Percentiles rank a stretch among this genome's conserved stretches.
Evolutionary conservation across 2,329 filamentous ascomycete species (phyloP).

Genomic region (Colletotrichum sublineola): DNA sequence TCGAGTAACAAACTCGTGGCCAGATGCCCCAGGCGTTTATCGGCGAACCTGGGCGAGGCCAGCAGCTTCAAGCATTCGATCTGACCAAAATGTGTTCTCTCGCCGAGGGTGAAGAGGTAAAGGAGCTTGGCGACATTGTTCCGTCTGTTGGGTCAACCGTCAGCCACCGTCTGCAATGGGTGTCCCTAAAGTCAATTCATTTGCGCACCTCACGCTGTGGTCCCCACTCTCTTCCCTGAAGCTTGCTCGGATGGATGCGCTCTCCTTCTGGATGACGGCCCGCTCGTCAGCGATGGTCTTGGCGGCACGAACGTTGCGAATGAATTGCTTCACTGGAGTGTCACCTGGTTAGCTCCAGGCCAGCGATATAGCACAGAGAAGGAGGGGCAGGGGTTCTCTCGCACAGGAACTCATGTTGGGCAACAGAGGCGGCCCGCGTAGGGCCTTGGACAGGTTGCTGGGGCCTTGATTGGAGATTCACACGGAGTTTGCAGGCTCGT

Average conservation of each 20-base stretch:
- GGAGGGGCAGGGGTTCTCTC: slow-evolving; percentile 32
- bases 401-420: slow-evolving; percentile 58
- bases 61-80: slow-evolving; percentile 99
- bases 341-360: slow-evolving; percentile 29
- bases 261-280: slow-evolving; percentile 98
- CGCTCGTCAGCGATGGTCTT: slow-evolving; percentile 99
- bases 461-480: slow-evolving; percentile 10
- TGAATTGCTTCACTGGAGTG: slow-evolving; percentile 94
- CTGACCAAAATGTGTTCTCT: slow-evolving; percentile 98
- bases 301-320: slow-evolving; percentile 96
- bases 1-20: slow-evolving; percentile 96
- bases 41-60: slow-evolving; percentile 95
- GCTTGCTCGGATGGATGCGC: slow-evolving; percentile 95
- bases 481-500: slow-evolving; percentile 17
- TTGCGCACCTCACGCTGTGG: slow-evolving; percentile 83
- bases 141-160: slow-evolving; percentile 68
- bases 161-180: slow-evolving; percentile 22
- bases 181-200: slow-evolving; percentile 43
- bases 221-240: slow-evolving; percentile 98
- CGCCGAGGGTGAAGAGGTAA: slow-evolving; percentile 97
- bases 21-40: slow-evolving; percentile 95
- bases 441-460: slow-evolving; percentile 36
- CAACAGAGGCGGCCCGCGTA: slow-evolving; percentile 38
- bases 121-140: slow-evolving; percentile 99
- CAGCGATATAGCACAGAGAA: slow-evolving; percentile 15